Conservation (phyloP, 2,329 filamentous ascomycete species). For the Pleurostoma richardsiae region DNA sequence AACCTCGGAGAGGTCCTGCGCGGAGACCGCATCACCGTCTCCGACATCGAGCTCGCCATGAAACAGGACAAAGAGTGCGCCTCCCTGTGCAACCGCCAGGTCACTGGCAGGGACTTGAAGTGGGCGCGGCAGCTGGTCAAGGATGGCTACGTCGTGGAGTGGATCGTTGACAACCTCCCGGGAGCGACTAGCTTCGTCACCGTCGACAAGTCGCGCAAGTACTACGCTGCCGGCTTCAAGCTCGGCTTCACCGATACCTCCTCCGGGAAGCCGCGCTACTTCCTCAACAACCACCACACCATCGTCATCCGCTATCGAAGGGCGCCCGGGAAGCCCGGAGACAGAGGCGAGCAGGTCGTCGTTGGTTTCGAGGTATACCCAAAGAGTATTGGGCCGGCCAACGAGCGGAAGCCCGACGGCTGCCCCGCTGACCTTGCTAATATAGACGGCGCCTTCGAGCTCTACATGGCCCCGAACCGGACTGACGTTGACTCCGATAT, state of each 20-base stretch:
- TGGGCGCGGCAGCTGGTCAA: constrained; percentile 68
- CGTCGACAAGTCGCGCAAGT: constrained; percentile 77
- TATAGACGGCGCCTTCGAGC: constrained; percentile 60
- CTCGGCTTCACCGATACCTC: constrained; percentile 71
- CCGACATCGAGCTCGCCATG: constrained; percentile 78
- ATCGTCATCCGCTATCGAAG: constrained; percentile 75
- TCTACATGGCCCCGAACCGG: constrained; percentile 61
- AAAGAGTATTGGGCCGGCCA: constrained; percentile 66
- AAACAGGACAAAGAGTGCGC: constrained; percentile 68
- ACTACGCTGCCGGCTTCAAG: constrained; percentile 88
- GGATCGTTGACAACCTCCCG: constrained; percentile 89
- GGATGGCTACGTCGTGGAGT: constrained; percentile 81
- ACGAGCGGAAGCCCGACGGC: constrained; percentile 55
- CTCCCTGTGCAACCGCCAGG: constrained; percentile 64
- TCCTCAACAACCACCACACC: constrained; percentile 83
- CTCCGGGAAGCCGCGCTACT: constrained; percentile 57
- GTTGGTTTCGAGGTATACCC: constrained; percentile 89
- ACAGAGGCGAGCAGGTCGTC: constrained; percentile 70
- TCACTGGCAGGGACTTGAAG: constrained; percentile 60
- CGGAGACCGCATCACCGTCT: constrained; percentile 78
- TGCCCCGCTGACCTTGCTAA: constrained; percentile 64
- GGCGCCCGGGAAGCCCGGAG: constrained; percentile 63
- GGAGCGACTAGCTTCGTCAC: constrained; percentile 86
- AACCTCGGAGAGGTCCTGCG: constrained; percentile 85
- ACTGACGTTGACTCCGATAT: constrained; percentile 39